Conservation (phyloP, 345 rosid genomes). For the Pistacia integerrima region DNA sequence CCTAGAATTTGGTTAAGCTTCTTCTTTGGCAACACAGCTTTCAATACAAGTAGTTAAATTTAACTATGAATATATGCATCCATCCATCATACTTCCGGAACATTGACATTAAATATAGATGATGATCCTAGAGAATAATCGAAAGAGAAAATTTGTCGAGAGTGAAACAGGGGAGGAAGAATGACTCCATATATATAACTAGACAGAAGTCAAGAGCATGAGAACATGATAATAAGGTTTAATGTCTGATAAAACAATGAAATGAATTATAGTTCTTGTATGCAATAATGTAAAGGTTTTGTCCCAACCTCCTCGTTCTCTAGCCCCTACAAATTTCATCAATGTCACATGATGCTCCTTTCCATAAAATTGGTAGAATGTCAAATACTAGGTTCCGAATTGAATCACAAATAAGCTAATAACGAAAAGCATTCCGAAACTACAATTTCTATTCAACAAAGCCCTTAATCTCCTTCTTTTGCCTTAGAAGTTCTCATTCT, state of each 20-base stretch:
- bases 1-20: too few relatives aligned
- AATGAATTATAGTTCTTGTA: background rate
- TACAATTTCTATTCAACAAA: background rate
- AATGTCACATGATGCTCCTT: background rate
- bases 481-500: background rate
- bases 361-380: background rate
- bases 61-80: too few relatives aligned
- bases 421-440: background rate
- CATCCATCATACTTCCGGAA: too few relatives aligned
- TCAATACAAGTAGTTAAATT: too few relatives aligned
- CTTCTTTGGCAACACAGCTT: too few relatives aligned
- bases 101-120: too few relatives aligned
- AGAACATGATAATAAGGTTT: too few relatives aligned
- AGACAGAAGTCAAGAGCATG: too few relatives aligned
- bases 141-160: too few relatives aligned
- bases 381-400: background rate
- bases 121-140: too few relatives aligned
- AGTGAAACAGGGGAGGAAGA: too few relatives aligned
- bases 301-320: background rate
- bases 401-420: background rate
- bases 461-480: background rate
- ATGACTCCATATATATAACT: background rate
- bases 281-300: background rate
- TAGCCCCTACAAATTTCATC: background rate
- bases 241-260: background rate